Evolutionary conservation across 2,329 filamentous ascomycete species (phyloP).

Genomic region (Endothia cerciana): DNA sequence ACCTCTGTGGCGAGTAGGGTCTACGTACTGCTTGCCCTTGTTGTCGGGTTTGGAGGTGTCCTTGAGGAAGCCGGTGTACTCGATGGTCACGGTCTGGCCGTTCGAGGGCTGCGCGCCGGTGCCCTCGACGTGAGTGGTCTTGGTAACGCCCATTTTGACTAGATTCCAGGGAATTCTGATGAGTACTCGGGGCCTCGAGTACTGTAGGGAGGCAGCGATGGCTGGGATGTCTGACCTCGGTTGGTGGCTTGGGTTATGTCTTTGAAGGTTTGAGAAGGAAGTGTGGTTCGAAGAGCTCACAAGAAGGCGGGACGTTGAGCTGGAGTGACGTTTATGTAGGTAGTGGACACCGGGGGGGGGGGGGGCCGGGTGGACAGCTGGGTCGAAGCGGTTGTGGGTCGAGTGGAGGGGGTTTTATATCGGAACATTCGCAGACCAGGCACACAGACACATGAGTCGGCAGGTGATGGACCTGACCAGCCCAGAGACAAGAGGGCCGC

Average conservation of each 20-base stretch:
- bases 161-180: conserved; percentile 16
- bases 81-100: conserved; percentile 79
- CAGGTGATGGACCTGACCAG: neutral
- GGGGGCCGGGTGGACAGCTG: conserved; percentile 12
- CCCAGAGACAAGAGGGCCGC: conserved; percentile 3
- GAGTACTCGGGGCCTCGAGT: conserved; percentile 21
- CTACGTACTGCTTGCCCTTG: conserved; percentile 72
- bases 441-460: neutral
- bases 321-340: conserved; percentile 16
- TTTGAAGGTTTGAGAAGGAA: neutral
- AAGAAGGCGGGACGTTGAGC: conserved; percentile 7
- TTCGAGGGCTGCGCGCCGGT: conserved; percentile 61
- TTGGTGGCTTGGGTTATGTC: conserved; percentile 8
- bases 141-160: conserved; percentile 72
- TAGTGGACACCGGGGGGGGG: conserved; percentile 15
- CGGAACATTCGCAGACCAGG: conserved; percentile 6
- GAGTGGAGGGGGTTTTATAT: conserved; percentile 29
- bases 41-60: conserved; percentile 62
- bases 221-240: conserved; percentile 17
- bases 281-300: conserved; percentile 11
- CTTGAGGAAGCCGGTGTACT: conserved; percentile 89
- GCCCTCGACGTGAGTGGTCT: conserved; percentile 66
- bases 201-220: conserved; percentile 18
- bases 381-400: conserved; percentile 23
- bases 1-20: too few species aligned